Base-by-base conservation (phyloP, 257 asterid species). In the Scutellaria baicalensis region DNA sequence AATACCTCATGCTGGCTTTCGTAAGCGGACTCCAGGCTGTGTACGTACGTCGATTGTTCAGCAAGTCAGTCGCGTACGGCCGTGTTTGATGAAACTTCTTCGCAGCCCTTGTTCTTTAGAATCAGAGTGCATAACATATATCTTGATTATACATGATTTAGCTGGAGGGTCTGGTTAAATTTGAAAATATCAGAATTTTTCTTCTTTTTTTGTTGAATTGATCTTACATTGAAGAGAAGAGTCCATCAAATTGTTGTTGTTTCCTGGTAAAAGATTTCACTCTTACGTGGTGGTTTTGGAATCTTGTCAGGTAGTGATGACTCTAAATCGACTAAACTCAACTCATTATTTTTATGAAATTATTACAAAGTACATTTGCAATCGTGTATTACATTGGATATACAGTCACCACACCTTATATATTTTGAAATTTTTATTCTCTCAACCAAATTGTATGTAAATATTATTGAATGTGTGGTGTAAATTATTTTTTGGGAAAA, bases 21-120 rank as follows among this genome's bases (percentile, higher is more conserved):
- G 86, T 80, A 21, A 90, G 96, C 39, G 81, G 81, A 39, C 86
- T 92, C 73, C 98, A 90, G 72, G 93, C 83, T n/a, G 49, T 80
- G 45, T 88, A 84, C 77, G 84, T 92, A 8, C 85, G 96, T 5
- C 88, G 86, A 9, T 72, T 92, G 81, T 92, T 92, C 81, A 84
- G 84, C 85, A 92, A 90, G 72, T 72, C 95, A 0, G 84, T 86
- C 9, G 89, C 80, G 2, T 88, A 86, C 81, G 86, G 75, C 78
- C 88, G 98, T 35, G 94, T 89, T 79, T 92, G 84, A 92, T 58
- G 58, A 33, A 59, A 71, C 43, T 13, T 45, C 16, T 58, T 40
- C 27, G 38, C 70, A 12, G 49, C 35, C 38, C 9, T 45, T 33
- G 45, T 8, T 40, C 12, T 40, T 40, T 40, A 40, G 45, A 40